Evolutionary conservation across 1,284 basidiomycete genomes (phyloP), one percentile per base, ranked within the genome.

Genomic region (Leucoagaricus sp.): DNA sequence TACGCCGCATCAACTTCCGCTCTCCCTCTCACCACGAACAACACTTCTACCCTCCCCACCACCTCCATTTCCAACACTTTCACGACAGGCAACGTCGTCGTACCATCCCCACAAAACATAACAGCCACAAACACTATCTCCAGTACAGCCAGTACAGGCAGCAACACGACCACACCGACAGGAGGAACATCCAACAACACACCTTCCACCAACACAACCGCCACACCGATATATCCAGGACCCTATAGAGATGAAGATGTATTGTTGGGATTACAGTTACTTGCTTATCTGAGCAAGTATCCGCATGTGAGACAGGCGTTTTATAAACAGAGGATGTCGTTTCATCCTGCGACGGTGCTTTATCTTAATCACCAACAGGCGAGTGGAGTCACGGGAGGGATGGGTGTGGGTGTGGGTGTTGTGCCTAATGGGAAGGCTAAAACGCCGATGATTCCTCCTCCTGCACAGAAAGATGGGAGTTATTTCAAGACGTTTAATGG

Each of bases 241-340:
- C 85, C 84, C 19, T 98, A 96, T 73, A 85, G 94, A 28, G 96
- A 99, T 68, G 96, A 98, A 67, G 96, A 98, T 65, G 94, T 99
- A 0, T 76, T 99, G 2, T 83, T 97, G 15, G 87, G 90, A 23
- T 76, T 99, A 13, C 96, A 99, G 72, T 83, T 99, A 1, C 80
- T 99, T 0, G 97, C 97, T 6, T 99, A 99, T 67, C 80, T 99
- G 21, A 95, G 92, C 75, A 99, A 99, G 72, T 99, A 99, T 69
- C 94, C 96, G 0, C 96, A 99, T 72, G 96, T 99, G 3, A 82
- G 96, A n/a, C 89, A 95, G 63, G 93, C 95, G 5, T 98, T 99
- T 70, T 98, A 98, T 72, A 91, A 92, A 69, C 86, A 86, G 0
- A 82, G 92, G 0, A 67, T 77, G 19, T 82, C 84, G 15, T 91